Percentiles rank a stretch among this genome's conserved stretches.
Evolutionary conservation across 495 filamentous ascomycete genomes (phyloP).

Genomic region (Podospora tetraspora): DNA sequence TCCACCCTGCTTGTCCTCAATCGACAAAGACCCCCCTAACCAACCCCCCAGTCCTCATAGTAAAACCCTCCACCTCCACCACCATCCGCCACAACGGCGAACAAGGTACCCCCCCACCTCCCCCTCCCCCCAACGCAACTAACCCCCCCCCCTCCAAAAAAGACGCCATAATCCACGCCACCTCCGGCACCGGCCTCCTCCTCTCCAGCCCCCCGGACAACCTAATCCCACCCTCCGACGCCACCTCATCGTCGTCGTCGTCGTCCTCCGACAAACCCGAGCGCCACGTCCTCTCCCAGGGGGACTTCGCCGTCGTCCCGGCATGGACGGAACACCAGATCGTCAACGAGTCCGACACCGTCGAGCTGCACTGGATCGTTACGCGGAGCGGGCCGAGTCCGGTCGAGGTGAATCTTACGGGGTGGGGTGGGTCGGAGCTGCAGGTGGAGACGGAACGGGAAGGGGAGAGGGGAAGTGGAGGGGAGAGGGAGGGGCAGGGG

Average conservation of each 20-base stretch:
- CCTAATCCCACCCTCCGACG: slow-evolving; percentile 34
- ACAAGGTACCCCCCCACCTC: slow-evolving; percentile 31
- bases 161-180: slow-evolving; percentile 46
- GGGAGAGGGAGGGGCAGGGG: not conserved
- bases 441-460: slow-evolving; percentile 15
- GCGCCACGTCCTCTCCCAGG: slow-evolving; percentile 49
- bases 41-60: slow-evolving; percentile 35
- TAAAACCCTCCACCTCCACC: slow-evolving; percentile 38
- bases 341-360: slow-evolving; percentile 54
- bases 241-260: slow-evolving; percentile 36
- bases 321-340: slow-evolving; percentile 62
- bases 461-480: not conserved
- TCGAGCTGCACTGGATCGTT: slow-evolving; percentile 56
- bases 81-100: slow-evolving; percentile 44
- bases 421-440: slow-evolving; percentile 46
- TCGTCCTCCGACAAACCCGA: slow-evolving; percentile 36
- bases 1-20: not conserved
- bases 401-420: slow-evolving; percentile 52
- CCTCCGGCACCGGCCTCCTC: slow-evolving; percentile 38
- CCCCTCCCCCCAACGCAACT: no score
- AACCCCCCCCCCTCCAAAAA: not conserved
- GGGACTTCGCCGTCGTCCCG: slow-evolving; percentile 62
- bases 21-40: not conserved
- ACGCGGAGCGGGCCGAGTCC: slow-evolving; percentile 53
- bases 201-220: slow-evolving; percentile 29